phyloP scores from a whole-genome alignment of 2,329 filamentous ascomycete species.

The Raffaelea arxii region DNA sequence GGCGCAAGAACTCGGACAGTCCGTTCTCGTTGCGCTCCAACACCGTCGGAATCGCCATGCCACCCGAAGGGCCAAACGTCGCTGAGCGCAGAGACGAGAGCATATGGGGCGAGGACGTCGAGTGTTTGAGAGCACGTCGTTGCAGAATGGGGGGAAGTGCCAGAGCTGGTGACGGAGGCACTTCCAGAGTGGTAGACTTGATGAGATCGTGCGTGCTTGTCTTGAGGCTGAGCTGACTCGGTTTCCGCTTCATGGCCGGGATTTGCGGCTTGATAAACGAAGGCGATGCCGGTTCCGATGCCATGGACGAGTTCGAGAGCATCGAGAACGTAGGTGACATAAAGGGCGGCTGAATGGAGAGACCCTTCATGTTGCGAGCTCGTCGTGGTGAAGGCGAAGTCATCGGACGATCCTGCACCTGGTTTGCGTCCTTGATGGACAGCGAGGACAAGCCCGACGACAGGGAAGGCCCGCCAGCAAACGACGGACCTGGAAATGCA shows the following conservation, averaged over 20 bases:
- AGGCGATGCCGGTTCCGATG: slow-evolving; percentile 60
- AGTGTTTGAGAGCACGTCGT: slow-evolving; percentile 55
- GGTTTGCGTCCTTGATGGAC: slow-evolving; percentile 24
- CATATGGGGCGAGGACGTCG: slow-evolving; percentile 58
- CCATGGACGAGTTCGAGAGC: slow-evolving; percentile 31
- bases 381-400: slow-evolving; percentile 61
- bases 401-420: slow-evolving; percentile 44
- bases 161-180: slow-evolving; percentile 45
- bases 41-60: slow-evolving; percentile 55
- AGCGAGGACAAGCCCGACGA: slow-evolving; percentile 25
- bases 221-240: slow-evolving; percentile 69
- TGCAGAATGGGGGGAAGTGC: slow-evolving; percentile 44
- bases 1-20: slow-evolving; percentile 47
- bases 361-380: slow-evolving; percentile 73
- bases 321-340: slow-evolving; percentile 34
- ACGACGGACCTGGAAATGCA: slow-evolving; percentile 54
- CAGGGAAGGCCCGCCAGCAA: slow-evolving; percentile 37
- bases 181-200: slow-evolving; percentile 37
- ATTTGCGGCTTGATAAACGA: slow-evolving; percentile 74
- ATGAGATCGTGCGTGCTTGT: slow-evolving; percentile 53
- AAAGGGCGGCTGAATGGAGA: slow-evolving; percentile 63
- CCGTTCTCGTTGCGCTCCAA: slow-evolving; percentile 50
- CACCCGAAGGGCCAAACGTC: slow-evolving; percentile 50
- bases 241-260: slow-evolving; percentile 61
- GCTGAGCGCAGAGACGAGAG: slow-evolving; percentile 48